Evolutionary conservation across 768 basidiomycete species (phyloP).

Genomic region (Holtermannia corniformis): DNA sequence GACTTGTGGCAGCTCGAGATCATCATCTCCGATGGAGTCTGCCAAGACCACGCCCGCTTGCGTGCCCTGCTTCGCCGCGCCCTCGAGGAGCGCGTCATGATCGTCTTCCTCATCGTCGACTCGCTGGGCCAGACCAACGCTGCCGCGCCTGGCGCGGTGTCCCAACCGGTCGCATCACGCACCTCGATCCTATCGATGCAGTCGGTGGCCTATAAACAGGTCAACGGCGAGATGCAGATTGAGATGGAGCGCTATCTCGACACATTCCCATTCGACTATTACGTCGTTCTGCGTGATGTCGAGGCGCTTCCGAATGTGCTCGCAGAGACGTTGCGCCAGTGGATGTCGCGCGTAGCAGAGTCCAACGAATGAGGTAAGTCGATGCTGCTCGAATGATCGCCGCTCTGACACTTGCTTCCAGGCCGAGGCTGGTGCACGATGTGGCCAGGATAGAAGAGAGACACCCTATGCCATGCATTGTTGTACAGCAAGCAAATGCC

Average conservation of each 20-base stretch:
- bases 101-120: conserved; percentile 93
- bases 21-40: conserved; percentile 98
- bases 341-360: conserved; percentile 39
- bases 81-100: conserved; percentile 80
- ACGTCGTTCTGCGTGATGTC: conserved; percentile 77
- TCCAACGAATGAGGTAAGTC: conserved; percentile 23
- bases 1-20: conserved; percentile 97
- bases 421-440: too few relatives aligned
- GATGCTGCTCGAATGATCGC: too few relatives aligned
- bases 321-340: conserved; percentile 79
- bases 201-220: conserved; percentile 64
- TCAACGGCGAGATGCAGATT: conserved; percentile 67
- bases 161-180: conserved; percentile 42
- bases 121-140: conserved; percentile 53
- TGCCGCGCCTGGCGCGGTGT: conserved; percentile 5
- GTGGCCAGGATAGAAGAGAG: not conserved
- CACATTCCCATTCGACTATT: conserved; percentile 96
- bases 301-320: conserved; percentile 87
- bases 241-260: conserved; percentile 83
- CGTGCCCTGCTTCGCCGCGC: conserved; percentile 71
- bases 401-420: not conserved
- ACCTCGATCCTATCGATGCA: conserved; percentile 89
- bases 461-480: too few relatives aligned
- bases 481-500: too few relatives aligned
- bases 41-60: conserved; percentile 84